Base-by-base conservation (phyloP, 495 filamentous ascomycete genomes). In the Glonium stellatum region DNA sequence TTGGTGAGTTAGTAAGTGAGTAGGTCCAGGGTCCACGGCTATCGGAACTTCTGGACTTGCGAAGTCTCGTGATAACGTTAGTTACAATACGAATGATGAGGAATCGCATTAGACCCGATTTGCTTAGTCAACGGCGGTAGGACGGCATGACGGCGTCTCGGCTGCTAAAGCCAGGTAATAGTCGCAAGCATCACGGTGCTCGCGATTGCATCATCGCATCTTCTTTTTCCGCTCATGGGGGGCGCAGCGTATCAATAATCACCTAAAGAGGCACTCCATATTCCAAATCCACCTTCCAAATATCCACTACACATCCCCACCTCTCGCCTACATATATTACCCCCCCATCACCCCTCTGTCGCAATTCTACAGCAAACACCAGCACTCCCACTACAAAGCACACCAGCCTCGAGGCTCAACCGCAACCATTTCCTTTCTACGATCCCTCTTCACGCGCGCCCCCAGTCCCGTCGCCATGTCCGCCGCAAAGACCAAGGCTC, bases 401-500 rank as follows among this genome's bases (percentile, higher is more conserved):
- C 34, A 22, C 25, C 57, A 12, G 37, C 36, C 44, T 49, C 55
- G 3, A 57, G 37, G 51, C 53, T 47, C 39, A 27, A 67, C 65
- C 61, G 54, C 67, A 59, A 72, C 25, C 48, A 66, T 72, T 62
- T 89, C 78, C 73, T 82, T 93, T 76, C 79, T 96, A 73, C 79
- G 84, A 65, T 78, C 85, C 66, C 78, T 96, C 72, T 90, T 96
- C 77, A 79, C 79, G 61, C 78, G 82, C 57, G 71, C 79, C 69
- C 72, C 78, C 63, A 75, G 78, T 58, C 78, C 88, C 64, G 77
- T 79, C 70, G 82, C 72, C 66, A 92, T 92, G 87, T 87, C 90
- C 67, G 84, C 87, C 74, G 89, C 92, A 61, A 91, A 89, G 76
- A 82, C 82, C 59, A 92, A 92, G 73, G 91, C 89, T 48, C 86